Evolutionary conservation across 108 stramenopile genomes (phyloP).

Genomic region (Ochromonas danica): DNA sequence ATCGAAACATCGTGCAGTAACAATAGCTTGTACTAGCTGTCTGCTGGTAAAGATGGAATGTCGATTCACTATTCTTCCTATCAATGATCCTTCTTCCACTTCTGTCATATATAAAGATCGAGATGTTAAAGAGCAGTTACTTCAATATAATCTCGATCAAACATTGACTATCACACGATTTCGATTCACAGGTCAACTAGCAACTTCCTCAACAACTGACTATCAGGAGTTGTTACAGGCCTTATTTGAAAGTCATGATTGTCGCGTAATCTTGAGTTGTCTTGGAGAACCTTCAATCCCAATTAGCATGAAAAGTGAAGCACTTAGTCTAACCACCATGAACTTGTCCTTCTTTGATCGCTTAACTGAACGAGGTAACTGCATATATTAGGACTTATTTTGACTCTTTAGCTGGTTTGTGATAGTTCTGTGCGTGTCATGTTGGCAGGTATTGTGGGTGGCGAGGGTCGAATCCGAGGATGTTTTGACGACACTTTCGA

Average conservation of each 20-base stretch:
- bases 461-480: neutral
- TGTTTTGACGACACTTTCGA: conserved; percentile 18
- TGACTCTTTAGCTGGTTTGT: no score
- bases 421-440: no score
- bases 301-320: neutral
- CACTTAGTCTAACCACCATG: neutral
- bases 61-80: no score
- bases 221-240: neutral
- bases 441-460: neutral
- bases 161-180: neutral
- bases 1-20: no score
- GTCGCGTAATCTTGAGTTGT: neutral
- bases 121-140: conserved; percentile 21
- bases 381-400: no score
- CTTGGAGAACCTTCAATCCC: neutral
- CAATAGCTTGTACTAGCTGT: no score
- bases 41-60: no score
- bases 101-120: no score
- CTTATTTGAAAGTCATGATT: neutral
- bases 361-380: neutral
- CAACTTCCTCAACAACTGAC: neutral
- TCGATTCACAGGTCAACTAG: neutral
- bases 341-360: neutral
- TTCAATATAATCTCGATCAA: conserved; percentile 10
- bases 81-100: no score